Base-by-base conservation (phyloP, 2,329 filamentous ascomycete genomes). In the Macrophomina pseudophaseolina region DNA sequence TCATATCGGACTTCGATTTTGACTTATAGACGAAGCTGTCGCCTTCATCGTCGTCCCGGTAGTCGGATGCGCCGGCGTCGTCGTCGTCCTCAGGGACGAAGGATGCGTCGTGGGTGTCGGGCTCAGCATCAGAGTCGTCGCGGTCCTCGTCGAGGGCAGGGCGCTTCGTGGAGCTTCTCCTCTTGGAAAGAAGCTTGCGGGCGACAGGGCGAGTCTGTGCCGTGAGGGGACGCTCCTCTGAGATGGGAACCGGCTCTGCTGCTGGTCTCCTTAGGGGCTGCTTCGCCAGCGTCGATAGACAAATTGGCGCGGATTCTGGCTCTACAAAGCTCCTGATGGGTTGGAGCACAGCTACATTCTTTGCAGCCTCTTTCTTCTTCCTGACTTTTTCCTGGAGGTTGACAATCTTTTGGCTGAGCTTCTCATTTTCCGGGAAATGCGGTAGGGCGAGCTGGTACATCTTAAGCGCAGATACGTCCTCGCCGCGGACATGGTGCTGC, bases 391-490 rank as follows among this genome's bases (percentile, higher is more conserved):
- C 83, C 71, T 85, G 82, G 65, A 89, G 71, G 18, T 73, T 78
- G 30, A 79, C 77, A 71, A 90, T 88, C 76, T 88, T 89, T 38
- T 76, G 69, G 33, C 80, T 80, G n/a, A 90, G 83, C 79, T 94
- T 97, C 58, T 88, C 85, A 75, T 97, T 95, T 1, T 88, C 89
- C 0, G 94, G 94, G 72, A 98, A 98, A 78, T 88, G 95, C 0
- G 92, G 91, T 63, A 93, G 80, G 0, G 94, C 94, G 70, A 92
- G 83, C 76, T 94, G 90, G 74, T 97, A 97, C 88, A 95, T 94
- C 71, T 88, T 88, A 68, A 98, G 80, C 0, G 94, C 93, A 40
- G 87, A 91, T 3, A 82, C 83, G 62, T 96, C 89, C 71, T 97
- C 92, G 1, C 93, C 93, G 4, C 88, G 86, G 63, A 93, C 92